Conservation (phyloP, 345 rosid species). For the thale cress (Arabidopsis thaliana) region TAIR10.1 NC_003076.8:21493001-21493500, state of each 20-base stretch:
- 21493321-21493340: slow-evolving; percentile 72
- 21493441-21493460: slow-evolving; percentile 61
- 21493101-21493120: not conserved
- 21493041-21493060: slow-evolving; percentile 48
- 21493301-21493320: slow-evolving; percentile 89
- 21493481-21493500: slow-evolving; percentile 61
- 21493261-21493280: slow-evolving; percentile 66
- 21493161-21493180: not conserved
- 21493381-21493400: slow-evolving; percentile 12
- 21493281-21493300: slow-evolving; percentile 82
- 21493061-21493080: slow-evolving; percentile 31
- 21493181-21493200: slow-evolving; percentile 6
- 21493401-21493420: slow-evolving; percentile 41
- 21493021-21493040: slow-evolving; percentile 81
- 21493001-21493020: slow-evolving; percentile 88
- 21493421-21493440: slow-evolving; percentile 71
- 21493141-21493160: not conserved
- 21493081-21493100: not conserved
- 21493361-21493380: not conserved
- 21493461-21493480: slow-evolving; percentile 54
- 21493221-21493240: slow-evolving; percentile 1
- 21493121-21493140: slow-evolving; percentile 1
- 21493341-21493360: slow-evolving; percentile 35
- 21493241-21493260: slow-evolving; percentile 2
- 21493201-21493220: not conserved